Evolutionary conservation across 2,329 filamentous ascomycete species (phyloP).

Genomic region (Sporothrix globosa): DNA sequence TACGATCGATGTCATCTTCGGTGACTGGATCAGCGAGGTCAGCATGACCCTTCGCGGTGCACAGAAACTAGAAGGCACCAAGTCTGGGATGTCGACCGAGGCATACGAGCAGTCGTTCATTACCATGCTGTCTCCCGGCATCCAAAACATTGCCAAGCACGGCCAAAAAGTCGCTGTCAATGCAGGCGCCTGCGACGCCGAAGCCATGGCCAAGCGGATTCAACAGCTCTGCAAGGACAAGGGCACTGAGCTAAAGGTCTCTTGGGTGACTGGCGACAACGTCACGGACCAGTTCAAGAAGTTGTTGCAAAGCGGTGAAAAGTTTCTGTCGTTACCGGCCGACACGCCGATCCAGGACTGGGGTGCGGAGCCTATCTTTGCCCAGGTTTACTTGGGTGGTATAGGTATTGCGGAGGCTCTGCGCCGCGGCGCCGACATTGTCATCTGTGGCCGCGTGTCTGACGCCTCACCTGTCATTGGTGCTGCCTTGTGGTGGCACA

Average conservation of each 20-base stretch:
- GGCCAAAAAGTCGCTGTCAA: slow-evolving; percentile 22
- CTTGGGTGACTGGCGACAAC: slow-evolving; percentile 17
- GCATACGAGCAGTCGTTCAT: slow-evolving; percentile 23
- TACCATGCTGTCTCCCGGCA: background rate
- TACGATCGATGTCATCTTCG: slow-evolving; percentile 19
- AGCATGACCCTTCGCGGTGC: slow-evolving; percentile 13
- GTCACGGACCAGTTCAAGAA: slow-evolving; percentile 19
- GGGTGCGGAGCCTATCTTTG: slow-evolving; percentile 33
- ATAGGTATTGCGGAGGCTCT: slow-evolving; percentile 45
- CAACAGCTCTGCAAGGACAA: slow-evolving; percentile 22
- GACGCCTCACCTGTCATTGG: slow-evolving; percentile 52
- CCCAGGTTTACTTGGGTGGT: slow-evolving; percentile 50
- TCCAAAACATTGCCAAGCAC: slow-evolving; percentile 17
- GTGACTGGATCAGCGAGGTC: slow-evolving; percentile 23
- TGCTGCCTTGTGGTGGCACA: slow-evolving; percentile 54
- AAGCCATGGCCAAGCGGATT: slow-evolving; percentile 14
- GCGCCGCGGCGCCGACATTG: slow-evolving; percentile 44
- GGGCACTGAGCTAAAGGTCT: slow-evolving; percentile 4
- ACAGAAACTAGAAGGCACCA: slow-evolving; percentile 14
- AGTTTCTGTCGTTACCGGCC: slow-evolving; percentile 15
- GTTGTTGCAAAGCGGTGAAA: slow-evolving; percentile 10
- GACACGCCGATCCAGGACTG: slow-evolving; percentile 29
- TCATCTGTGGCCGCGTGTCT: slow-evolving; percentile 47
- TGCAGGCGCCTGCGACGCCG: slow-evolving; percentile 11
- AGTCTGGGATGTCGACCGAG: background rate